phyloP scores from a whole-genome alignment of 2,329 filamentous ascomycete species.

The Onygenales sp. region DNA sequence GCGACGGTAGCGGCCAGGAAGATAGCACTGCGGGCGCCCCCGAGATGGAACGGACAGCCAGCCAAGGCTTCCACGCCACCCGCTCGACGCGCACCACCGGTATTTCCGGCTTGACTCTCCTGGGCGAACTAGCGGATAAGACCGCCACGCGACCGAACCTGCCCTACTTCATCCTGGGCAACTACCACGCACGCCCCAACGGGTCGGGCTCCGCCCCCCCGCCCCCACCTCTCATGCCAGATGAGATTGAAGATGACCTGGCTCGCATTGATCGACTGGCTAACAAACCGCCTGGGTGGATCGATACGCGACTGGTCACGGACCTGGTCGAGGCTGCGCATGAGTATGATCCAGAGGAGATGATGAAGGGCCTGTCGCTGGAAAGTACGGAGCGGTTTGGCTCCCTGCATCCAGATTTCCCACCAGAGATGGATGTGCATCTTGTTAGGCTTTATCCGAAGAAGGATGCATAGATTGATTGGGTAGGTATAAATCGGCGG shows the following conservation, averaged over 20 bases:
- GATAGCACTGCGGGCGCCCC: conserved; percentile 35
- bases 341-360: conserved; percentile 8
- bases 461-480: not conserved
- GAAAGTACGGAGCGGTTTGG: conserved; percentile 27
- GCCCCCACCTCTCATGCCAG: conserved; percentile 34
- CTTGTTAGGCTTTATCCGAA: conserved; percentile 24
- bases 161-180: conserved; percentile 37
- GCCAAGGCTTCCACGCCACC: conserved; percentile 47
- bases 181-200: conserved; percentile 35
- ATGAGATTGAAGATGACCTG: conserved; percentile 39
- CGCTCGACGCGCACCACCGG: conserved; percentile 43
- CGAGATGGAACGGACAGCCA: conserved; percentile 53
- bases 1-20: conserved; percentile 30
- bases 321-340: conserved; percentile 22
- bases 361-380: conserved; percentile 16
- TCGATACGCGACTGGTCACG: conserved; percentile 33
- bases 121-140: conserved; percentile 47
- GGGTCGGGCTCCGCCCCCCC: conserved; percentile 31
- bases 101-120: conserved; percentile 43
- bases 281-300: conserved; percentile 28
- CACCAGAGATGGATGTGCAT: conserved; percentile 33
- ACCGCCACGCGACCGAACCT: conserved; percentile 35
- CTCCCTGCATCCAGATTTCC: conserved; percentile 34
- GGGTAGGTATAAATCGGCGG: too few species aligned
- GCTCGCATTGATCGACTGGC: conserved; percentile 31